A percentile compares a stretch with the other conserved stretches of the same genome.
phyloP scores from a whole-genome alignment of 768 basidiomycete genomes.

The Psilocybe cubensis region DNA sequence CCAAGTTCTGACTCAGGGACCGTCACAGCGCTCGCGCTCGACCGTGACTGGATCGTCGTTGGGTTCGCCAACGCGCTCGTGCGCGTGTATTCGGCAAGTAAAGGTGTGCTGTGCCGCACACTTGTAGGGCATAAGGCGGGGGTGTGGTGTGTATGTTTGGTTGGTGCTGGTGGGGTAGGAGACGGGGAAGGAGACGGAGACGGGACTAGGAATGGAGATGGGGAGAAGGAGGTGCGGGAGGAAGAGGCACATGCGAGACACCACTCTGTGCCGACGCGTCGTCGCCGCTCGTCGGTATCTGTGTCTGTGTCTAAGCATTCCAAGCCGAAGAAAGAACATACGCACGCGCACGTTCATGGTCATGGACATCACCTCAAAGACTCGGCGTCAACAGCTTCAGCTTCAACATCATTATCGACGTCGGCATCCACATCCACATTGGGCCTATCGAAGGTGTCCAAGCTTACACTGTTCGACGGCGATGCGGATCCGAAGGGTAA shows the following conservation, averaged over 20 bases:
- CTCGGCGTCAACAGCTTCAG: too few relatives aligned
- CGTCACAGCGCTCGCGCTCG: conserved; percentile 87
- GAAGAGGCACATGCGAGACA: too few relatives aligned
- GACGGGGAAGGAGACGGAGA: too few relatives aligned
- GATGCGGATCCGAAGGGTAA: too few relatives aligned
- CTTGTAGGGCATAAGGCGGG: conserved; percentile 85
- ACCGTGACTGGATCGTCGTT: conserved; percentile 83
- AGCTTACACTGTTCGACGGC: too few relatives aligned
- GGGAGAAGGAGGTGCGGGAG: too few relatives aligned
- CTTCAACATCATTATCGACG: too few relatives aligned
- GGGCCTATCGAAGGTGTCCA: too few relatives aligned
- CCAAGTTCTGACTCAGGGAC: conserved; percentile 23
- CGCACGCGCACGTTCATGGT: background rate
- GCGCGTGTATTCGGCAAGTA: conserved; percentile 80
- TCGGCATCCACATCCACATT: too few relatives aligned
- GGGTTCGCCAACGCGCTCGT: conserved; percentile 87
- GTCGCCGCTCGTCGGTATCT: too few relatives aligned
- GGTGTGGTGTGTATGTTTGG: conserved; percentile 91
- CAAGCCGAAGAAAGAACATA: background rate
- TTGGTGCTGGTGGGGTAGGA: conserved; percentile 60
- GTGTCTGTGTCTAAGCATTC: background rate
- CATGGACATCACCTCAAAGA: too few relatives aligned
- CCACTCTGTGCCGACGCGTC: too few relatives aligned
- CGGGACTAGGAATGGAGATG: background rate
- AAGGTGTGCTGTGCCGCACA: conserved; percentile 76